These are phyloP conservation scores for Phanerochaete sordida DNA, from an alignment of 768 basidiomycete species.

Conservation along the genomic window DNA sequence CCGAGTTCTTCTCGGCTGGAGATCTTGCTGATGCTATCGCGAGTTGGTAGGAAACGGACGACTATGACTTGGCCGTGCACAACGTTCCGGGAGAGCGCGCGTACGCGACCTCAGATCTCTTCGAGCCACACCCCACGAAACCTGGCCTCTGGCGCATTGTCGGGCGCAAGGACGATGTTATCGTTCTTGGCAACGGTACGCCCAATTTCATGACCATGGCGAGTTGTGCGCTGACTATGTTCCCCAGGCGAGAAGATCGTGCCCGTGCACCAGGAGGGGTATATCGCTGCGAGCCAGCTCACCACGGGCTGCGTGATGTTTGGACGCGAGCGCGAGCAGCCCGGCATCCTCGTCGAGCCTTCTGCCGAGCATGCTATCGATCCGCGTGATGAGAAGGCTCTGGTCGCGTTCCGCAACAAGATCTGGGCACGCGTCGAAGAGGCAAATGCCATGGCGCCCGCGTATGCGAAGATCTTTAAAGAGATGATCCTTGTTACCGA, in stretches of 20 bases:
- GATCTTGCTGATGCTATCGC: neutral
- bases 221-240: slow-evolving; percentile 16
- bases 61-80: slow-evolving; percentile 9
- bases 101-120: slow-evolving; percentile 14
- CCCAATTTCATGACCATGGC: neutral
- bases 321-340: slow-evolving; percentile 12
- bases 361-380: slow-evolving; percentile 3
- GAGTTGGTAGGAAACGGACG: slow-evolving; percentile 1
- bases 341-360: slow-evolving; percentile 15
- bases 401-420: slow-evolving; percentile 6
- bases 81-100: slow-evolving; percentile 9
- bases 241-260: slow-evolving; percentile 13
- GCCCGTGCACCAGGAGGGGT: slow-evolving; percentile 9
- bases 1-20: neutral
- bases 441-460: slow-evolving; percentile 24
- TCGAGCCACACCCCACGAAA: slow-evolving; percentile 13
- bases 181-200: slow-evolving; percentile 25
- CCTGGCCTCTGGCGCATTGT: slow-evolving; percentile 17
- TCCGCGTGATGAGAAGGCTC: neutral
- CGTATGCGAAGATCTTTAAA: slow-evolving; percentile 28
- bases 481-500: slow-evolving; percentile 19
- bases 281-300: neutral
- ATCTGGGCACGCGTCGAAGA: slow-evolving; percentile 20
- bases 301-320: slow-evolving; percentile 14
- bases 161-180: slow-evolving; percentile 41